These are phyloP conservation scores for Avicennia marina DNA, from an alignment of 257 asterid genomes.

Conservation along the genomic window DNA sequence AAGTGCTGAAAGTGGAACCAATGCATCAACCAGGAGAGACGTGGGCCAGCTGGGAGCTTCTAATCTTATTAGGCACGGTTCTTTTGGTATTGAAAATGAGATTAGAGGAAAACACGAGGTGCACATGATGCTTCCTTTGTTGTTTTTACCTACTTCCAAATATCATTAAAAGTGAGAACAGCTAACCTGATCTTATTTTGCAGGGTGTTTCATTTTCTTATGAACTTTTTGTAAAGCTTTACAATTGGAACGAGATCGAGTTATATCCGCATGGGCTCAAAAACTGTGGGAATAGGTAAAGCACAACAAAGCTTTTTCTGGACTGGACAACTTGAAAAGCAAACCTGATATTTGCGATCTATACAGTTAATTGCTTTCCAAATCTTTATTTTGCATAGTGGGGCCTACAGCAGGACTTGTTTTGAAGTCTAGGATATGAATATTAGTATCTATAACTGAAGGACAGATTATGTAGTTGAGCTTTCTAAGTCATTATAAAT, in stretches of 20 bases:
- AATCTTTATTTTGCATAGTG: background rate
- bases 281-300: slow-evolving; percentile 92
- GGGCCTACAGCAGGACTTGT: background rate
- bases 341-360: slow-evolving; percentile 8
- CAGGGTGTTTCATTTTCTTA: slow-evolving; percentile 67
- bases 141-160: background rate
- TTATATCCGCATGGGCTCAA: slow-evolving; percentile 65
- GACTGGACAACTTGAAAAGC: slow-evolving; percentile 7
- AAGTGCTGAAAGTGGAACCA: slow-evolving; percentile 26
- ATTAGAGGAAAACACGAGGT: slow-evolving; percentile 40
- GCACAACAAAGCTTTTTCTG: slow-evolving; percentile 10
- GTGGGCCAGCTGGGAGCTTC: slow-evolving; percentile 48
- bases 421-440: background rate
- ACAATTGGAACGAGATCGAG: slow-evolving; percentile 57
- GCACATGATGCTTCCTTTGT: slow-evolving; percentile 13
- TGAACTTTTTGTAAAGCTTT: slow-evolving; percentile 73
- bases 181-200: slow-evolving; percentile 26
- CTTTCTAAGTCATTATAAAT: background rate
- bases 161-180: slow-evolving; percentile 6
- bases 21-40: slow-evolving; percentile 36
- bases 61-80: slow-evolving; percentile 20
- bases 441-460: slow-evolving; percentile 3
- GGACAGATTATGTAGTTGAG: background rate
- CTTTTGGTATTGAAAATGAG: slow-evolving; percentile 36
- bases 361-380: background rate